Evolutionary conservation across 305 asterid species (phyloP).

Genomic region (Caryopteris hybrid): DNA sequence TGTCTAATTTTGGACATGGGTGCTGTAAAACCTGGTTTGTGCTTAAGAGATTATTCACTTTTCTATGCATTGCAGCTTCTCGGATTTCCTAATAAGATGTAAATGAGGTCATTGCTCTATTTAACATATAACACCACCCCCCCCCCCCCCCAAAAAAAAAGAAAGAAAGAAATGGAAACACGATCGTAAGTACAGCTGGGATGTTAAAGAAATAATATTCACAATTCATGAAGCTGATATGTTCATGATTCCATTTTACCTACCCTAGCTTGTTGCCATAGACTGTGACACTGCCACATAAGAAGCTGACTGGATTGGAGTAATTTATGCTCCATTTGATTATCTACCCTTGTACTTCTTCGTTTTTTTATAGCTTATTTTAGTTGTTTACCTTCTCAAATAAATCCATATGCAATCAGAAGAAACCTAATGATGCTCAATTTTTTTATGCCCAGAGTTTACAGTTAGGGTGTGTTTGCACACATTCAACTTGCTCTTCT

Average conservation of each 20-base stretch:
- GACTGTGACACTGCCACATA: background rate
- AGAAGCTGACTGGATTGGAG: conserved; percentile 1
- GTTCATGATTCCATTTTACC: background rate
- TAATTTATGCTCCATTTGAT: background rate
- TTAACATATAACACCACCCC: background rate
- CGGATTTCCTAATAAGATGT: background rate
- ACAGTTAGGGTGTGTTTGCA: conserved; percentile 87
- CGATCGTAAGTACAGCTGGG: background rate
- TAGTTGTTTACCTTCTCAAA: background rate
- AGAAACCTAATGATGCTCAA: conserved; percentile 3
- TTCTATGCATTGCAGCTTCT: background rate
- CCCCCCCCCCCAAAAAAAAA: background rate
- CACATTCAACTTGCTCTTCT: conserved; percentile 62
- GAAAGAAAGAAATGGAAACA: background rate
- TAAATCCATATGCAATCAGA: conserved; percentile 13
- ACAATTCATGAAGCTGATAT: too few relatives aligned
- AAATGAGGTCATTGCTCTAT: background rate
- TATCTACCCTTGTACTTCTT: background rate
- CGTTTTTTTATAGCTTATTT: background rate
- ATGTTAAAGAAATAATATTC: too few relatives aligned
- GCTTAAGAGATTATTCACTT: background rate
- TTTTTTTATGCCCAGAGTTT: conserved; percentile 51
- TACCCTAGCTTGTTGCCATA: background rate
- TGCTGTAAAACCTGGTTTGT: conserved; percentile 5
- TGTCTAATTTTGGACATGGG: background rate